Conservation (phyloP, 2,329 filamentous ascomycete species). For the Colletotrichum lindemuthianum region DNA sequence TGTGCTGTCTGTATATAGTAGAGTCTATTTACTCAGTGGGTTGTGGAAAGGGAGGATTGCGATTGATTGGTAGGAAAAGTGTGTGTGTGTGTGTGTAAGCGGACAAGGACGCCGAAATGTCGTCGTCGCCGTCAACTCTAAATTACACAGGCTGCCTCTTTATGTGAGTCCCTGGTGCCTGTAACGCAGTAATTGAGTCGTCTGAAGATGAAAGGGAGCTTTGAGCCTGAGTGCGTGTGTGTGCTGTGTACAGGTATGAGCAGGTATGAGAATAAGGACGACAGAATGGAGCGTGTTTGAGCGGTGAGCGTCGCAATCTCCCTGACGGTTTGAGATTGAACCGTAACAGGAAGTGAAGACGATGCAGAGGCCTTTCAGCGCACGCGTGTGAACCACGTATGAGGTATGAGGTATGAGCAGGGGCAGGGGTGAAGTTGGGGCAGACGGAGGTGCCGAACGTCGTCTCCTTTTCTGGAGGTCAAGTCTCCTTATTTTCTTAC, state of each 20-base stretch:
- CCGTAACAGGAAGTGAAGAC: slow-evolving; percentile 17
- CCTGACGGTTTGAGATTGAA: slow-evolving; percentile 33
- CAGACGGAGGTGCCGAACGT: slow-evolving; percentile 27
- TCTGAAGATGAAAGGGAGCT: slow-evolving; percentile 16
- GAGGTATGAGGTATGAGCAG: too few relatives aligned
- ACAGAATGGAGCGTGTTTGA: slow-evolving; percentile 5
- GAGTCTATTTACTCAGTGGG: not conserved
- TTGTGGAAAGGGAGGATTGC: not conserved
- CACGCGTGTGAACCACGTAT: too few relatives aligned
- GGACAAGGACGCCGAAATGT: not conserved
- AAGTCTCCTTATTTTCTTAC: not conserved
- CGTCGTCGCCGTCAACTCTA: slow-evolving; percentile 23
- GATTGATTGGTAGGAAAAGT: too few relatives aligned
- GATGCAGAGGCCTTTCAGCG: not conserved
- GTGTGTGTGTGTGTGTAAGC: not conserved
- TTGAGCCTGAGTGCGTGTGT: not conserved
- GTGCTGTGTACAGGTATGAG: not conserved
- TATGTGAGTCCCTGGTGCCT: slow-evolving; percentile 12
- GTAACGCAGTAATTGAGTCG: slow-evolving; percentile 9
- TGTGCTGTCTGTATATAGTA: too few relatives aligned
- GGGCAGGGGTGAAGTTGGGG: not conserved
- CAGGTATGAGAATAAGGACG: not conserved
- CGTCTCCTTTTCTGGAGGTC: slow-evolving; percentile 7
- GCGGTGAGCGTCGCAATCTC: slow-evolving; percentile 34
- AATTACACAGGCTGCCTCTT: slow-evolving; percentile 15